Base-by-base conservation (phyloP, 305 asterid genomes). In the Rubia occidens region DNA sequence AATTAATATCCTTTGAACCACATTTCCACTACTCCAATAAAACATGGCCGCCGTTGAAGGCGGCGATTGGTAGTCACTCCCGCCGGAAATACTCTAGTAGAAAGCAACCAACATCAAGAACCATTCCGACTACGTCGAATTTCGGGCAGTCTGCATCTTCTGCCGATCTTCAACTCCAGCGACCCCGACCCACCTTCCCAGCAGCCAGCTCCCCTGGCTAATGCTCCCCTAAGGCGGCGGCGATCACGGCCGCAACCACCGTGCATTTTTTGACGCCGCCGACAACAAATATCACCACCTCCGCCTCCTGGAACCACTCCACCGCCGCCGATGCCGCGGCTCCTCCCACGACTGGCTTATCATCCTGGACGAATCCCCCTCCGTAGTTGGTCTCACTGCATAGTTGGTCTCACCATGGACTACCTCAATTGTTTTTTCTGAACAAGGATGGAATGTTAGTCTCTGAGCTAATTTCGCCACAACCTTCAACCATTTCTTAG, bases 131-230 rank as follows among this genome's bases (percentile, higher is more conserved):
- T 89, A 85, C 83, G 68, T 88, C 72, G 87, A 86, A 66, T 87
- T 89, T 84, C 87, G 93, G 45, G 86, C 87, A 54, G 87, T 85
- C 68, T 87, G 96, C 71, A 73, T 59, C 8, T 68, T 43, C 43
- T 90, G 90, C 88, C 82, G 84, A 37, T 72, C 83, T 71, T 80
- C 95, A 8, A 80, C 90, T 59, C 82, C 80, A 15, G 45, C 75
- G 18, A 70, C 74, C 68, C 82, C 78, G 21, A 80, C 71, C 69
- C 79, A 83, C 77, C 85, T 88, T 71, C 96, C 91, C 0, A 78
- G 82, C 69, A n/a, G n/a, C n/a, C 96, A 90, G 55, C 80, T 87
- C 74, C 97, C 97, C 4, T 91, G 96, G 97, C 86, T 91, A 15
- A 87, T 91, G 95, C 93, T 91, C 40, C 91, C 96, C 17, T 71